Conservation (phyloP, 805 yeast species). For the Blastobotrys chiropterorum region DNA sequence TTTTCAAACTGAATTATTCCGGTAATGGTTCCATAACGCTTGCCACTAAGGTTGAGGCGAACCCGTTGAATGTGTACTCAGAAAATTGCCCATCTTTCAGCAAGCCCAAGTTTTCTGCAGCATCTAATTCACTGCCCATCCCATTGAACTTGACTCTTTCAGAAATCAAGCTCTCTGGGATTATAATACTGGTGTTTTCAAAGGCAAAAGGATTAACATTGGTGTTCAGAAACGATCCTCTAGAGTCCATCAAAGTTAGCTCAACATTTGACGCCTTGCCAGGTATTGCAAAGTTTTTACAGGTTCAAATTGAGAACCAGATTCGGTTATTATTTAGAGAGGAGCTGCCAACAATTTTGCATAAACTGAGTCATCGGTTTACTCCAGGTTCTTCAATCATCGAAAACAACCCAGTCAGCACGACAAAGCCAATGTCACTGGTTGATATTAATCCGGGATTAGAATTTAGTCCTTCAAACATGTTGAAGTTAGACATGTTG, state of each 20-base stretch:
- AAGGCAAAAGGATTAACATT: slow-evolving; percentile 77
- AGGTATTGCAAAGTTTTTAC: slow-evolving; percentile 76
- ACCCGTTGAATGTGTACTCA: slow-evolving; percentile 63
- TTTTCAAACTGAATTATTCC: slow-evolving; percentile 61
- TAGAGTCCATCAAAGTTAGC: slow-evolving; percentile 73
- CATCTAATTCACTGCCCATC: slow-evolving; percentile 63
- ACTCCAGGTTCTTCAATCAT: slow-evolving; percentile 33
- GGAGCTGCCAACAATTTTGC: slow-evolving; percentile 73
- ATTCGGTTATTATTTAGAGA: slow-evolving; percentile 77
- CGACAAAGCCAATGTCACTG: slow-evolving; percentile 37
- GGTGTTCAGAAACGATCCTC: slow-evolving; percentile 84
- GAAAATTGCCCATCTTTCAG: slow-evolving; percentile 45
- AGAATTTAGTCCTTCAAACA: slow-evolving; percentile 57
- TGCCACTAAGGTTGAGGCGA: slow-evolving; percentile 75
- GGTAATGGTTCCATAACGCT: slow-evolving; percentile 71
- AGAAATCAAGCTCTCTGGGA: slow-evolving; percentile 67
- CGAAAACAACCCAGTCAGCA: slow-evolving; percentile 16
- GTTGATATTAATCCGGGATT: slow-evolving; percentile 51
- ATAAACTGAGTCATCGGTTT: slow-evolving; percentile 66
- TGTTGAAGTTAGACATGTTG: slow-evolving; percentile 60
- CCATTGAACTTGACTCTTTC: slow-evolving; percentile 73
- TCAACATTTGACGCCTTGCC: slow-evolving; percentile 84
- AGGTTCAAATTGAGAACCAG: slow-evolving; percentile 75
- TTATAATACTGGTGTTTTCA: slow-evolving; percentile 77
- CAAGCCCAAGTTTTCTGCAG: slow-evolving; percentile 59